phyloP scores from a whole-genome alignment of 2,329 filamentous ascomycete genomes.

The Aspergillus sp. region DNA sequence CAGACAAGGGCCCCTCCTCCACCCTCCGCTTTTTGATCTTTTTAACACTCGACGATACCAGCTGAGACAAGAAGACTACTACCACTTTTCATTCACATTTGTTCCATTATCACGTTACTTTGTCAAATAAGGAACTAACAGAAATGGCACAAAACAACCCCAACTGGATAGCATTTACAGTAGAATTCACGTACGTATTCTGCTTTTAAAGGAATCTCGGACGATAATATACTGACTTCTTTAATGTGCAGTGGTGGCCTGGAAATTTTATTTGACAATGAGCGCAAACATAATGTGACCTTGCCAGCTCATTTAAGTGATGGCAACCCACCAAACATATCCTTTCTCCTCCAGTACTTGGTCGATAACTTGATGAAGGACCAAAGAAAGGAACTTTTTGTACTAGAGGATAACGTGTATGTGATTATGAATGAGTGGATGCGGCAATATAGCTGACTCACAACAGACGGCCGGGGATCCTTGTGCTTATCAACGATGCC shows the following conservation, averaged over 20 bases:
- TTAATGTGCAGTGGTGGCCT: slow-evolving; percentile 70
- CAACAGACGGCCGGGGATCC: slow-evolving; percentile 84
- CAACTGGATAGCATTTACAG: slow-evolving; percentile 56
- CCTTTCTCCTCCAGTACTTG: slow-evolving; percentile 74
- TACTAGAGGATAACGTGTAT: slow-evolving; percentile 84
- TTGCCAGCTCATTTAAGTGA: slow-evolving; percentile 64
- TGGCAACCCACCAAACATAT: slow-evolving; percentile 66
- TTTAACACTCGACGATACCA: background rate
- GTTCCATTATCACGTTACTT: background rate
- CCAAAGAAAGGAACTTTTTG: slow-evolving; percentile 80
- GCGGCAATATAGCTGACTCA: slow-evolving; percentile 16
- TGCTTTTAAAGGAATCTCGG: background rate
- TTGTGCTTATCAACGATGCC: slow-evolving; percentile 95
- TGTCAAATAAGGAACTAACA: slow-evolving; percentile 4
- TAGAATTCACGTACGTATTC: slow-evolving; percentile 73
- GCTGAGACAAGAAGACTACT: background rate
- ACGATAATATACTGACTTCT: background rate
- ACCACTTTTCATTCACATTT: background rate
- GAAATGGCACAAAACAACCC: slow-evolving; percentile 8
- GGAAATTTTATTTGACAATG: slow-evolving; percentile 88
- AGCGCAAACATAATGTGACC: slow-evolving; percentile 68
- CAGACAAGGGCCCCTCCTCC: slow-evolving; percentile 19
- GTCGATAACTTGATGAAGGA: slow-evolving; percentile 84
- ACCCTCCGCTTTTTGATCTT: background rate
- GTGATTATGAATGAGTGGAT: slow-evolving; percentile 38